Conservation (phyloP, 306 rosid genomes). For the Leucaena leucocephala region DNA sequence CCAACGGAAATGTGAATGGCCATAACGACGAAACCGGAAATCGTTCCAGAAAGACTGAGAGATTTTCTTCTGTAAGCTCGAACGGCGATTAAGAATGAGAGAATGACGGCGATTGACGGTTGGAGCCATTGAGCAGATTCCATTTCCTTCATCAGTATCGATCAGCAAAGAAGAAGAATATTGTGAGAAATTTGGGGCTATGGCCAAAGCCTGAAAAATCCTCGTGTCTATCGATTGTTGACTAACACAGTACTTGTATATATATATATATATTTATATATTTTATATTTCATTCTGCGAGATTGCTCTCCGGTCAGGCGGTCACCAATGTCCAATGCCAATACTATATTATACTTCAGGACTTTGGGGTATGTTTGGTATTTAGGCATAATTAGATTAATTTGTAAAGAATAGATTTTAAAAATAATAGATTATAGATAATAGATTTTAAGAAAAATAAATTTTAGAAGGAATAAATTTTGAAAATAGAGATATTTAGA, state of each 20-base stretch:
- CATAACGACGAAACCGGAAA: constrained; percentile 77
- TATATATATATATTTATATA: neutral
- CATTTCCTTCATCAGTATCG: neutral
- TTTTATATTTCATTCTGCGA: neutral
- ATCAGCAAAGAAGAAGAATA: neutral
- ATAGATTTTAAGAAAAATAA: no score
- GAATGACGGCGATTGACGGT: constrained; percentile 46
- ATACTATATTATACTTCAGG: no score
- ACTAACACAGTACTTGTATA: neutral
- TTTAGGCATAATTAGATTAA: no score
- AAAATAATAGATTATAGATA: no score
- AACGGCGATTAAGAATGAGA: constrained; percentile 58
- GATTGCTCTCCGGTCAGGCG: neutral
- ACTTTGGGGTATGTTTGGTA: no score
- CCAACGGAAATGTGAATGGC: constrained; percentile 61
- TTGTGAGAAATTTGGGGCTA: neutral
- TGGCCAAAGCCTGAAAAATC: neutral
- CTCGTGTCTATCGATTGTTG: neutral
- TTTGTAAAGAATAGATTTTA: no score
- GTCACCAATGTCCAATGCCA: neutral
- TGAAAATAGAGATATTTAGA: no score
- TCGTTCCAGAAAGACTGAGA: constrained; percentile 74
- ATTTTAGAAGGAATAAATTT: no score
- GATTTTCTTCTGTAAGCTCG: constrained; percentile 65
- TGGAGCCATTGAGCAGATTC: constrained; percentile 37